Evolutionary conservation across 2,329 filamentous ascomycete genomes (phyloP).

Genomic region (Aspergillus persii): DNA sequence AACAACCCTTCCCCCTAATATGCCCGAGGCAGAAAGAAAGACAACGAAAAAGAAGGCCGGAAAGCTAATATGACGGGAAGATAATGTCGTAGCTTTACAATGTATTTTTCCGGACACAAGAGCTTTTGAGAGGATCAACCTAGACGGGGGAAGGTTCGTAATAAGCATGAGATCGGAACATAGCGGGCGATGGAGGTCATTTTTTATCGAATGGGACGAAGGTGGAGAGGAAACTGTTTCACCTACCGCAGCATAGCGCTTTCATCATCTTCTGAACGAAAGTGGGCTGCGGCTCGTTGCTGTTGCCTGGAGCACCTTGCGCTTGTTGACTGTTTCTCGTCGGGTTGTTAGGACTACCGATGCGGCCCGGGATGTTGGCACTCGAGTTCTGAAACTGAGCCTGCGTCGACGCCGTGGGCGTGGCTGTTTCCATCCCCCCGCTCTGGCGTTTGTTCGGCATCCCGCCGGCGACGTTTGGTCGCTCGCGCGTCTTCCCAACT

Average conservation of each 20-base stretch:
- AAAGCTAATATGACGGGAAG: slow-evolving; percentile 19
- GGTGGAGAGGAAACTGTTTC: slow-evolving; percentile 14
- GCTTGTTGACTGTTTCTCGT: slow-evolving; percentile 58
- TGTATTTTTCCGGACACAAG: slow-evolving; percentile 11
- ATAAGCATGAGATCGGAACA: slow-evolving; percentile 19
- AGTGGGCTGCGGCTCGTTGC: slow-evolving; percentile 68
- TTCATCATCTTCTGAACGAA: slow-evolving; percentile 93
- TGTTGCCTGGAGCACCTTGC: slow-evolving; percentile 53
- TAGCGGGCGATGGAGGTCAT: slow-evolving; percentile 9
- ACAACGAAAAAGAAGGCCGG: slow-evolving; percentile 18
- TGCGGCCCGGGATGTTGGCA: slow-evolving; percentile 70
- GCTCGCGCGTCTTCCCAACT: slow-evolving; percentile 69
- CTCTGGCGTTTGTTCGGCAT: slow-evolving; percentile 73
- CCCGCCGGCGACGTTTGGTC: slow-evolving; percentile 74
- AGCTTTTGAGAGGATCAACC: slow-evolving; percentile 30
- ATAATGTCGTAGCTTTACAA: slow-evolving; percentile 22
- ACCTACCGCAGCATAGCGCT: slow-evolving; percentile 79
- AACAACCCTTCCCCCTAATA: slow-evolving; percentile 9
- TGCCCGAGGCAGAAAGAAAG: slow-evolving; percentile 16
- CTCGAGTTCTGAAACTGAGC: slow-evolving; percentile 96
- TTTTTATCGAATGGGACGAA: background rate
- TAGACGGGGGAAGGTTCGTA: slow-evolving; percentile 24
- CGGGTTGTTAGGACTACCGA: slow-evolving; percentile 57
- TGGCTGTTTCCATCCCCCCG: slow-evolving; percentile 61
- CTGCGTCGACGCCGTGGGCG: slow-evolving; percentile 86